Percentiles rank a stretch among this genome's conserved stretches.
These are phyloP conservation scores for Alternaria sp. DNA, from an alignment of 2,329 filamentous ascomycete genomes.

Conservation along the genomic window DNA sequence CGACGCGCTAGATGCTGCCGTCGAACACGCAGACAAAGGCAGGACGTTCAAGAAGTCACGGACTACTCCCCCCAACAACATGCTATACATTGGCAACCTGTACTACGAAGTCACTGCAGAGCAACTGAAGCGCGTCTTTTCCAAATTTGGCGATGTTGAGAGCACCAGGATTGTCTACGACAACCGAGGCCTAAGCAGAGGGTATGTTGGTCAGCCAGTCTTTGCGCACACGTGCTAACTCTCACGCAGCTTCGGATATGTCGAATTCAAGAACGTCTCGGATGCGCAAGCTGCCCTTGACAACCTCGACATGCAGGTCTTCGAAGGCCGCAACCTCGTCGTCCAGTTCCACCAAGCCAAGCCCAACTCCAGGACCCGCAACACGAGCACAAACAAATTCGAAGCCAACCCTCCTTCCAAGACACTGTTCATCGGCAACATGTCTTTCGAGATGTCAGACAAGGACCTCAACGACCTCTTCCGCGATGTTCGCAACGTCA, in stretches of 20 bases:
- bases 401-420: conserved; percentile 61
- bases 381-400: conserved; percentile 3
- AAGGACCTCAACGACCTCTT: conserved; percentile 82
- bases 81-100: conserved; percentile 73
- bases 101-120: conserved; percentile 72
- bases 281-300: conserved; percentile 65
- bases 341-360: conserved; percentile 64
- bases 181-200: conserved; percentile 71
- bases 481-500: conserved; percentile 71
- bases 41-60: background rate
- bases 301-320: conserved; percentile 65
- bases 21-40: background rate
- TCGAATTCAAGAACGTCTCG: conserved; percentile 65
- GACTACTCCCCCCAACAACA: conserved; percentile 39
- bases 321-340: conserved; percentile 70
- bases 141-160: conserved; percentile 64
- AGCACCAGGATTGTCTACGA: conserved; percentile 67
- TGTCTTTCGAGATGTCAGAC: conserved; percentile 86
- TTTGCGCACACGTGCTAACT: conserved; percentile 17
- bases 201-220: conserved; percentile 56
- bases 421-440: conserved; percentile 83
- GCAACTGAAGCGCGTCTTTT: conserved; percentile 67
- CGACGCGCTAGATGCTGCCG: conserved; percentile 34
- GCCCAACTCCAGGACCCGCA: conserved; percentile 18
- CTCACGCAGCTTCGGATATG: conserved; percentile 67